Evolutionary conservation across 2,329 filamentous ascomycete species (phyloP), one percentile per base, ranked within the genome.

Genomic region (Coleophoma cylindrospora): DNA sequence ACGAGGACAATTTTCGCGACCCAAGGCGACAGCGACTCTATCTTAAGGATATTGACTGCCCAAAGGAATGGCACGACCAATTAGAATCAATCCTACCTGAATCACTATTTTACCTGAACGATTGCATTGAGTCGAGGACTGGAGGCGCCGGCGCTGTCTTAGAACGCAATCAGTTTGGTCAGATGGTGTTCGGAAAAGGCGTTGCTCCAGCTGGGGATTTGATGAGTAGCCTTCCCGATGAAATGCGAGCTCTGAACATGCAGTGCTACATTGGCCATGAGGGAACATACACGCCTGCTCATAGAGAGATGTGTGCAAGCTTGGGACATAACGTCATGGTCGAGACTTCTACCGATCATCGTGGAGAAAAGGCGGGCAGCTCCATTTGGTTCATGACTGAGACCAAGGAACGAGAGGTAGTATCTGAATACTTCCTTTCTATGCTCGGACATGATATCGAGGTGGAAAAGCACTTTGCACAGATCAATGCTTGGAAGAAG

Each of bases 331-430:
- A 99, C 63, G 92, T 99, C 60, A 97, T 99, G 94, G 91, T 99
- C 2, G 90, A 96, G 57, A 84, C 91, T 2, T 97, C 92, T 1
- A 73, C 81, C 3, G 73, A 80, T 15, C 80, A 85, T 49, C 76
- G 87, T 46, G 89, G 87, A 4, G 89, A 94, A 63, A 88, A 84
- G 55, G 81, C 87, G 2, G 94, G 94, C 2, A 95, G 89, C 49
- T 96, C 94, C 0, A 81, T 99, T 36, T 99, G 94, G 94, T 96
- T 97, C 65, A 97, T 99, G 94, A 97, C 94, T 0, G 91, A 96
- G 66, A 91, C 85, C 34, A 95, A 94, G 61, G 94, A 99, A 62
- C 84, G 94, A 2, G 86, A 91, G 54, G 77, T 92, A 4, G 91
- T 97, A 2, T 86, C 91, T 0, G 92, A 97, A 63, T 97, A 96